These are phyloP conservation scores for Penicillium riverlandense DNA, from an alignment of 495 filamentous ascomycete genomes.

Conservation along the genomic window DNA sequence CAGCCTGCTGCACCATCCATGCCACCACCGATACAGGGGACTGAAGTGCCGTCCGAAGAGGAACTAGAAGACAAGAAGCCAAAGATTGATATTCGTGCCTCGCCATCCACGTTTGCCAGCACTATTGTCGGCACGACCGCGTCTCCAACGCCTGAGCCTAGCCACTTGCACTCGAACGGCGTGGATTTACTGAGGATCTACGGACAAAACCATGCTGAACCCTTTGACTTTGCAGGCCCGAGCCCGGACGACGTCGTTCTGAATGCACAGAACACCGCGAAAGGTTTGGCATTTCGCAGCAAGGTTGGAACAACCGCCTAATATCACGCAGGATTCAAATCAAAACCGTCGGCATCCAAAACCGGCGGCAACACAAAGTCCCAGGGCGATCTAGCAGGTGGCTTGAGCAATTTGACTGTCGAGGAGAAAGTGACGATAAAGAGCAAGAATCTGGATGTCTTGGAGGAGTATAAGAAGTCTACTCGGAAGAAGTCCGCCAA, in stretches of 20 bases:
- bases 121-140: conserved; percentile 50
- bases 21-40: background rate
- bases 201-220: conserved; percentile 41
- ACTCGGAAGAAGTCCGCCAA: conserved; percentile 76
- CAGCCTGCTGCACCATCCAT: conserved; percentile 1
- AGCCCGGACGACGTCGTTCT: conserved; percentile 91
- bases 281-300: conserved; percentile 65
- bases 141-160: conserved; percentile 27
- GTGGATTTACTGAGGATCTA: conserved; percentile 48
- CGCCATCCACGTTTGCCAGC: conserved; percentile 63
- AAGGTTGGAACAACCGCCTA: conserved; percentile 34
- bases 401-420: conserved; percentile 54
- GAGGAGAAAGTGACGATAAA: conserved; percentile 66
- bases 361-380: conserved; percentile 33
- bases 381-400: conserved; percentile 33
- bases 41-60: conserved; percentile 1
- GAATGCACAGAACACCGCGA: conserved; percentile 69
- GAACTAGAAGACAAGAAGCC: conserved; percentile 9
- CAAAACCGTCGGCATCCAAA: conserved; percentile 38
- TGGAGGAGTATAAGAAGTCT: conserved; percentile 70
- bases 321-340: conserved; percentile 40
- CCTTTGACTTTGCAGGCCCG: conserved; percentile 72
- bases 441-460: conserved; percentile 81
- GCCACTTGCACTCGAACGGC: conserved; percentile 28
- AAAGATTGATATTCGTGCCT: conserved; percentile 24